phyloP scores from a whole-genome alignment of 2,329 filamentous ascomycete genomes.

The Helotiales sp. region DNA sequence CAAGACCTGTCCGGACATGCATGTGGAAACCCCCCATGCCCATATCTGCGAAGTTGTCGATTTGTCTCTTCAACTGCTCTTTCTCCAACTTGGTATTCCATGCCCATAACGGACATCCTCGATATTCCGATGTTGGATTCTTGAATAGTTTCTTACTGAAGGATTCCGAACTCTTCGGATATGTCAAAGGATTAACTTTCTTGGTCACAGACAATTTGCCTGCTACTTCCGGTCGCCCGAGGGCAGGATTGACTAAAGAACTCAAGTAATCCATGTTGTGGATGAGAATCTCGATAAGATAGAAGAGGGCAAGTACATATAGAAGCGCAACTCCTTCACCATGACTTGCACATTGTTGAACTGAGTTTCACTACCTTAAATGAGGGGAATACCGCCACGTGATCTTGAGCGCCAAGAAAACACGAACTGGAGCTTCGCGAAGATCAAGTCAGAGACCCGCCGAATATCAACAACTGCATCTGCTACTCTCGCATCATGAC shows the following conservation, averaged over 20 bases:
- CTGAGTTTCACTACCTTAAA: background rate
- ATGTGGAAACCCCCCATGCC: slow-evolving; percentile 44
- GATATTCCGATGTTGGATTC: slow-evolving; percentile 42
- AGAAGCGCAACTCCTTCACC: background rate
- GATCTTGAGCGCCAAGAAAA: background rate
- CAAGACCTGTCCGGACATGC: slow-evolving; percentile 42
- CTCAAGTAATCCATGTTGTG: slow-evolving; percentile 27
- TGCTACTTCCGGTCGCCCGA: slow-evolving; percentile 12
- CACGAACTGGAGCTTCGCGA: background rate
- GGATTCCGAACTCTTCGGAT: slow-evolving; percentile 37
- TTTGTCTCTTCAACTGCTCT: slow-evolving; percentile 40
- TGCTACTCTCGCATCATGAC: slow-evolving; percentile 23
- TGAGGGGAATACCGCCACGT: background rate
- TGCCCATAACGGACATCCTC: slow-evolving; percentile 42
- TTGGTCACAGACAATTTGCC: slow-evolving; percentile 11
- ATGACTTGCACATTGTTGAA: background rate
- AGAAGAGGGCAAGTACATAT: background rate
- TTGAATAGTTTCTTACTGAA: slow-evolving; percentile 40
- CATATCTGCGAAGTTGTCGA: slow-evolving; percentile 42
- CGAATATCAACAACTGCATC: slow-evolving; percentile 10
- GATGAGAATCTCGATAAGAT: background rate
- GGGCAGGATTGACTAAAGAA: slow-evolving; percentile 15
- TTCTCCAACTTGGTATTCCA: slow-evolving; percentile 43
- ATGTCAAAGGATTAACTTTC: slow-evolving; percentile 39
- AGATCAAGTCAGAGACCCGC: background rate